These are phyloP conservation scores for Falciphora oryzae DNA, from an alignment of 2,329 filamentous ascomycete genomes.

Conservation along the genomic window DNA sequence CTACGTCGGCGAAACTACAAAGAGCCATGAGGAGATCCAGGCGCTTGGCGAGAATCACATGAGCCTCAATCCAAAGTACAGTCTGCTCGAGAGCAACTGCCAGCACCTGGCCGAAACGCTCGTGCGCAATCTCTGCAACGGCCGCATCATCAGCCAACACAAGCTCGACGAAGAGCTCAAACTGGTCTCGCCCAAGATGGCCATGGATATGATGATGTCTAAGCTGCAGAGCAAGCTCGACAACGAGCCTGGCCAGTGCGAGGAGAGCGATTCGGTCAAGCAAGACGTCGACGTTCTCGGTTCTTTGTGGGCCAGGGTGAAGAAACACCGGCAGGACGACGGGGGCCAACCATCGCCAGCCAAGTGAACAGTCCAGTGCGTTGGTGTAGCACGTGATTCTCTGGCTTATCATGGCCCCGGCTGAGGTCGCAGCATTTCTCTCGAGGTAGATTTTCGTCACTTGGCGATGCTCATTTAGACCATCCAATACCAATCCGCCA, in stretches of 20 bases:
- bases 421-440: background rate
- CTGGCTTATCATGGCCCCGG: too few species aligned
- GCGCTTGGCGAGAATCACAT: slow-evolving; percentile 19
- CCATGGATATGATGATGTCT: slow-evolving; percentile 25
- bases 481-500: background rate
- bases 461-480: background rate
- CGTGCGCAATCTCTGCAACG: slow-evolving; percentile 25
- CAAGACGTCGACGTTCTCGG: slow-evolving; percentile 20
- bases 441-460: background rate
- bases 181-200: slow-evolving; percentile 23
- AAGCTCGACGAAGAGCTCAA: slow-evolving; percentile 26
- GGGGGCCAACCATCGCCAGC: background rate
- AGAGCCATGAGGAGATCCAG: slow-evolving; percentile 24
- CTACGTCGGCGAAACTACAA: slow-evolving; percentile 27
- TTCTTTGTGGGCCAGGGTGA: slow-evolving; percentile 14
- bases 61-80: slow-evolving; percentile 24
- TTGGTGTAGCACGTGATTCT: too few species aligned
- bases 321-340: slow-evolving; percentile 4
- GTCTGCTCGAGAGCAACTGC: slow-evolving; percentile 26
- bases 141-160: slow-evolving; percentile 24
- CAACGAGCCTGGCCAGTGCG: slow-evolving; percentile 17
- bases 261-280: slow-evolving; percentile 16
- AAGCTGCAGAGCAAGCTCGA: slow-evolving; percentile 21
- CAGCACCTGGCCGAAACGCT: slow-evolving; percentile 26
- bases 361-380: too few species aligned